phyloP scores from a whole-genome alignment of 257 asterid genomes.

The Solanum sejunctum region DNA sequence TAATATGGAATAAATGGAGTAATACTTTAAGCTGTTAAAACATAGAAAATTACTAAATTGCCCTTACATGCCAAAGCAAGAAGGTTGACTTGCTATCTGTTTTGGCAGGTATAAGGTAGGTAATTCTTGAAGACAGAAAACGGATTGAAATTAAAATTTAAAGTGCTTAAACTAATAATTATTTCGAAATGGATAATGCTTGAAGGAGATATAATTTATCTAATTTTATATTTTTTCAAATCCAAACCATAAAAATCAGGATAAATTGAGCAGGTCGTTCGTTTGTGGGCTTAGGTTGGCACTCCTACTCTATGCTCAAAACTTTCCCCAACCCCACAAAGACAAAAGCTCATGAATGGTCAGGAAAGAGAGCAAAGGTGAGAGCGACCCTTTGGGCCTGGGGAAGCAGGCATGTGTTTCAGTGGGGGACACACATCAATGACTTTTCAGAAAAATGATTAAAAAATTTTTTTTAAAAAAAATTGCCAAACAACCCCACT shows the following conservation, averaged over 20 bases:
- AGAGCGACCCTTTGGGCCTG: conserved; percentile 20
- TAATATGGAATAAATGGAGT: too few species aligned
- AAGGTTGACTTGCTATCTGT: too few species aligned
- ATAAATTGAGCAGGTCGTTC: background rate
- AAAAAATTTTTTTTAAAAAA: background rate
- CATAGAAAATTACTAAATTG: too few species aligned
- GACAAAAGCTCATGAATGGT: conserved; percentile 23
- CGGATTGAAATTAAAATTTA: too few species aligned
- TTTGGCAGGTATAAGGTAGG: too few species aligned
- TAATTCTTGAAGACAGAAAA: background rate
- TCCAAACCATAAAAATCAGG: background rate
- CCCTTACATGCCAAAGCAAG: too few species aligned
- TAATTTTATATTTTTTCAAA: too few species aligned
- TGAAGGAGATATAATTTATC: too few species aligned
- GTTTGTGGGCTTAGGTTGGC: background rate
- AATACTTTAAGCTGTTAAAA: too few species aligned
- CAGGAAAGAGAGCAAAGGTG: conserved; percentile 1
- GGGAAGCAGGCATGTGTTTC: conserved; percentile 65
- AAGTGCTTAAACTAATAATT: background rate
- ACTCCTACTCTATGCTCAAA: too few species aligned
- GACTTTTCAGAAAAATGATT: background rate
- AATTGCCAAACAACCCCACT: background rate
- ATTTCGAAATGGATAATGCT: background rate
- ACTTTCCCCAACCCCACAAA: background rate
- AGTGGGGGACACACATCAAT: conserved; percentile 40